Evolutionary conservation across 2,329 filamentous ascomycete genomes (phyloP).

Genomic region (Ceratocystis destructans): DNA sequence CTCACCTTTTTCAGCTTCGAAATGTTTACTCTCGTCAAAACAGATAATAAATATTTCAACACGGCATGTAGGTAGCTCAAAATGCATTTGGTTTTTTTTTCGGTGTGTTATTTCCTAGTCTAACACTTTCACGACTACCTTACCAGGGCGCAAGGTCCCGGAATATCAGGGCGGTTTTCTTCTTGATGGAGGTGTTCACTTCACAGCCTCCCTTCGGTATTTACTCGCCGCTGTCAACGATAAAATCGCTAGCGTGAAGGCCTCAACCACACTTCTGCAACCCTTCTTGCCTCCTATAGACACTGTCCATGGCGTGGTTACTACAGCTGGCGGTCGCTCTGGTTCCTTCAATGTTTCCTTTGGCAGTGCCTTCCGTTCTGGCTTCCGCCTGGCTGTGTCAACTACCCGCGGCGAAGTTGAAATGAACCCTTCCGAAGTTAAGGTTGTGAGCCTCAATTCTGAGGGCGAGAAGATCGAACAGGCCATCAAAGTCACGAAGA

Average conservation of each 20-base stretch:
- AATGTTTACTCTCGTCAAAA: slow-evolving; percentile 32
- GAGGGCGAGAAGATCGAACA: slow-evolving; percentile 25
- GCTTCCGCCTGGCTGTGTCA: slow-evolving; percentile 41
- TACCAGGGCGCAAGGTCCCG: slow-evolving; percentile 49
- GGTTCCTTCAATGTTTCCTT: slow-evolving; percentile 46
- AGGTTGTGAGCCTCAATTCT: slow-evolving; percentile 26
- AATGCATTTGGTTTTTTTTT: not conserved
- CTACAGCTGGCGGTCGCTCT: slow-evolving; percentile 38
- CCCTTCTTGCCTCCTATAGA: slow-evolving; percentile 51
- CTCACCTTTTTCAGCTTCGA: slow-evolving; percentile 30
- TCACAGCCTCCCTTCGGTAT: slow-evolving; percentile 47
- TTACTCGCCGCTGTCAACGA: slow-evolving; percentile 38
- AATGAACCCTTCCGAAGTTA: slow-evolving; percentile 34
- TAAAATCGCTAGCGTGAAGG: slow-evolving; percentile 34
- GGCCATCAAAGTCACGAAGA: slow-evolving; percentile 24
- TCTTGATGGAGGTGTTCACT: slow-evolving; percentile 64
- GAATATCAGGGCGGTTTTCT: slow-evolving; percentile 63
- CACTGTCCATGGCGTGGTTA: slow-evolving; percentile 47
- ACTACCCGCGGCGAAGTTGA: slow-evolving; percentile 44
- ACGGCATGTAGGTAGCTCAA: slow-evolving; percentile 29
- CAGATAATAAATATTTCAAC: slow-evolving; percentile 35
- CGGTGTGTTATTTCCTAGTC: not conserved
- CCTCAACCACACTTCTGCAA: slow-evolving; percentile 42
- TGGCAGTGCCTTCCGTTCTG: slow-evolving; percentile 39
- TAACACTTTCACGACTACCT: not conserved